These are phyloP conservation scores for Colletotrichum karsti DNA, from an alignment of 2,329 filamentous ascomycete genomes.

Conservation along the genomic window DNA sequence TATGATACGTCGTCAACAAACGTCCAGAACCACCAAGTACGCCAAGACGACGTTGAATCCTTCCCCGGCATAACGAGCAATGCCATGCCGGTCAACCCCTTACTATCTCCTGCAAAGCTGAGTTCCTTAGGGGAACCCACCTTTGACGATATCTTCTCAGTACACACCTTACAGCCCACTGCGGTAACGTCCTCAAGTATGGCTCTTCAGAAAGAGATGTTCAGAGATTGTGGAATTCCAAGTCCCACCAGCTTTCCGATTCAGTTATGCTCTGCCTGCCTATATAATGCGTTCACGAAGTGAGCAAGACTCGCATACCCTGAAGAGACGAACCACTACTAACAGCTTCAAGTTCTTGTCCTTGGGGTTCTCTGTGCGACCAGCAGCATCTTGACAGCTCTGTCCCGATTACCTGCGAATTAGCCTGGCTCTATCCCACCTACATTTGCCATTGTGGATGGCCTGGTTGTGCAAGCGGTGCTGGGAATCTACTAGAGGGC, in stretches of 20 bases:
- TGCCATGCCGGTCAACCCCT: not conserved
- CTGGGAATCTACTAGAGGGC: not conserved
- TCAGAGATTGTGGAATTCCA: not conserved
- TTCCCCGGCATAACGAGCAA: not conserved
- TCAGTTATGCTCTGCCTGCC: not conserved
- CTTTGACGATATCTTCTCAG: not conserved
- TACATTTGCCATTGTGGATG: not conserved
- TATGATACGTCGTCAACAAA: not conserved
- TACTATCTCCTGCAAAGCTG: not conserved
- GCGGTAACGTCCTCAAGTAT: not conserved
- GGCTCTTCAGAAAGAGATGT: slow-evolving; percentile 3
- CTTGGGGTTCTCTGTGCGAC: not conserved
- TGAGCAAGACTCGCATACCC: not conserved
- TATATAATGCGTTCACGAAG: not conserved
- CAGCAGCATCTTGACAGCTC: not conserved
- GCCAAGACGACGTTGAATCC: not conserved
- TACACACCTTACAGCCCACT: not conserved
- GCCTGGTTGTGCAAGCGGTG: not conserved
- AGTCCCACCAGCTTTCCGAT: not conserved
- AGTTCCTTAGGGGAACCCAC: not conserved
- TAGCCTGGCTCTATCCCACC: not conserved
- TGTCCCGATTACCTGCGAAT: not conserved
- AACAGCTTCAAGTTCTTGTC: not conserved
- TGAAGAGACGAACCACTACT: not conserved
- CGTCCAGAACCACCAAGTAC: not conserved